Percentiles rank a stretch among this genome's conserved stretches.
Evolutionary conservation across 352 stramenopile genomes (phyloP).

Genomic region (Halophytophthora polymorphica): DNA sequence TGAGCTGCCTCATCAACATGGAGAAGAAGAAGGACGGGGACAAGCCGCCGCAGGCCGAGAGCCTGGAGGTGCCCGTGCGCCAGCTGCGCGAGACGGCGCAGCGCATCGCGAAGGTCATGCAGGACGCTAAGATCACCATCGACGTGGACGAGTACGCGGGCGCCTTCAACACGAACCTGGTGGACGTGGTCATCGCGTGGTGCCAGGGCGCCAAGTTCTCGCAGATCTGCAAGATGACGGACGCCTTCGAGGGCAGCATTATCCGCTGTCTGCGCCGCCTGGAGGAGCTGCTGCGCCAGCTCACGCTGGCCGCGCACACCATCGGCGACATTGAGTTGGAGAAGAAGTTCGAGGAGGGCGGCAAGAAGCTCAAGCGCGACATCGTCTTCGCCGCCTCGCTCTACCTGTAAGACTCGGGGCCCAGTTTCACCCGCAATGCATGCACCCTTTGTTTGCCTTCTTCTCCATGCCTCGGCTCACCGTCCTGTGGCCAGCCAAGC

Average conservation of each 20-base stretch:
- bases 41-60: constrained; percentile 73
- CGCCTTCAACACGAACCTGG: constrained; percentile 97
- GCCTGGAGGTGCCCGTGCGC: constrained; percentile 84
- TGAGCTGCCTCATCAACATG: constrained; percentile 96
- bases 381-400: constrained; percentile 99
- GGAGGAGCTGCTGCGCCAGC: constrained; percentile 97
- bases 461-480: too few species aligned
- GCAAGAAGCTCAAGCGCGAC: constrained; percentile 97
- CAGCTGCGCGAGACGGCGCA: constrained; percentile 95
- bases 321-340: constrained; percentile 97
- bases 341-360: constrained; percentile 97
- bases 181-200: constrained; percentile 98
- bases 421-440: too few species aligned
- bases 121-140: constrained; percentile 91
- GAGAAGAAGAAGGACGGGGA: constrained; percentile 92
- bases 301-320: constrained; percentile 92
- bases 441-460: too few species aligned
- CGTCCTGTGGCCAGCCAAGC: too few species aligned
- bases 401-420: too few species aligned
- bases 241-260: constrained; percentile 98
- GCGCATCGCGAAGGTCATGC: constrained; percentile 87
- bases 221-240: constrained; percentile 98
- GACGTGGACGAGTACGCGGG: constrained; percentile 98
- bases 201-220: constrained; percentile 97
- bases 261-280: constrained; percentile 96